phyloP scores from a whole-genome alignment of 768 basidiomycete genomes.

The Suillus clintonianus region DNA sequence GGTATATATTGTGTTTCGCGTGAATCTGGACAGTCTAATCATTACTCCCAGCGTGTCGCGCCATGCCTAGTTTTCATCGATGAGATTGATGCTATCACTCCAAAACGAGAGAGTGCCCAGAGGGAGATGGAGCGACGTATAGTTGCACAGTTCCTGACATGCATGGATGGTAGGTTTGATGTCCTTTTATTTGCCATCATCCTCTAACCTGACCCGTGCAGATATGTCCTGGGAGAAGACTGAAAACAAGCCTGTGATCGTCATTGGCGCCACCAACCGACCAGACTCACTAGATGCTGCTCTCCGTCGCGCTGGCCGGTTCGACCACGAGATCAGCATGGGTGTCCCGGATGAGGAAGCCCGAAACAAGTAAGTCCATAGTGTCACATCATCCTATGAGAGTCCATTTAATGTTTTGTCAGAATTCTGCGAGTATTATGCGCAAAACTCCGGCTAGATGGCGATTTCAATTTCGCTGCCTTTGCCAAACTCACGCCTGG shows the following conservation, averaged over 20 bases:
- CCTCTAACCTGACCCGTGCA: conserved; percentile 28
- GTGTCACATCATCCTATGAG: not conserved
- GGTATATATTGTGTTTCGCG: conserved; percentile 40
- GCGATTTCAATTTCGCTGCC: conserved; percentile 82
- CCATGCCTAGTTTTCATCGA: conserved; percentile 96
- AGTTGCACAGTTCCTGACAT: conserved; percentile 95
- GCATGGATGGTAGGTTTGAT: conserved; percentile 82
- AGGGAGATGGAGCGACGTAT: conserved; percentile 97
- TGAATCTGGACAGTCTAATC: not conserved
- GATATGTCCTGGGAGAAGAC: conserved; percentile 96
- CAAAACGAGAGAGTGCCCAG: conserved; percentile 96
- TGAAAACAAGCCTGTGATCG: conserved; percentile 88
- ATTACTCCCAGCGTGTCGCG: conserved; percentile 64
- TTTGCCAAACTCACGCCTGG: conserved; percentile 95
- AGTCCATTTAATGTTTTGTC: not conserved
- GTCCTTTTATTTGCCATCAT: not conserved
- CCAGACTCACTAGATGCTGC: conserved; percentile 95
- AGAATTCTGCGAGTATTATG: conserved; percentile 90
- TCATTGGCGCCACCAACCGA: conserved; percentile 95
- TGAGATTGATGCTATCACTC: conserved; percentile 97
- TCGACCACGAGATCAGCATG: conserved; percentile 98
- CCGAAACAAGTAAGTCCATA: conserved; percentile 72
- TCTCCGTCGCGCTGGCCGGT: conserved; percentile 88
- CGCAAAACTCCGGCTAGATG: conserved; percentile 79
- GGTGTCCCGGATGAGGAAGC: conserved; percentile 93